Evolutionary conservation across 2,329 filamentous ascomycete species (phyloP).

Genomic region (Colletotrichum costaricense): DNA sequence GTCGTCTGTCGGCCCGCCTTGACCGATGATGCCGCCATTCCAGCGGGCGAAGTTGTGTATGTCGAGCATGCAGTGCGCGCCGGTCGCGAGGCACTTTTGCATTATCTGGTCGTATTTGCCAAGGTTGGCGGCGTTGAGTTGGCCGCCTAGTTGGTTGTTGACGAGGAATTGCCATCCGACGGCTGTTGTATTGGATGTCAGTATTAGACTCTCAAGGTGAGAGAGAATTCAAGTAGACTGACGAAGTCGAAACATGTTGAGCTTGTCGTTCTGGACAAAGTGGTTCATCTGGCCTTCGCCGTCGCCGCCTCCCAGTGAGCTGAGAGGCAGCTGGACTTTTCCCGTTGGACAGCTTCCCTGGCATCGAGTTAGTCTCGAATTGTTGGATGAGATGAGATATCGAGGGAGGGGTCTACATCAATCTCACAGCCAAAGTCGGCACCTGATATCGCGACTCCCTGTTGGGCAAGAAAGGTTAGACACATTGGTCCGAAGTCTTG

Average conservation of each 20-base stretch:
- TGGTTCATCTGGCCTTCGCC: constrained; percentile 67
- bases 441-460: constrained; percentile 57
- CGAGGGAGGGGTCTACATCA: constrained; percentile 47
- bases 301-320: constrained; percentile 44
- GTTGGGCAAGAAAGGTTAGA: not conserved
- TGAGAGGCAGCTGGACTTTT: constrained; percentile 49
- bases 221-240: constrained; percentile 31
- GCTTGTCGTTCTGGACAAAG: constrained; percentile 60
- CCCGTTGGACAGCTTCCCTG: constrained; percentile 52
- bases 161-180: constrained; percentile 69
- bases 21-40: constrained; percentile 72
- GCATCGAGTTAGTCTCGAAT: constrained; percentile 6
- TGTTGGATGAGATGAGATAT: not conserved
- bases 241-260: constrained; percentile 64
- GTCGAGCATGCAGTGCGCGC: constrained; percentile 70
- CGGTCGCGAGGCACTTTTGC: constrained; percentile 65
- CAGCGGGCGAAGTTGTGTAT: constrained; percentile 70
- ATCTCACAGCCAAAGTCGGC: constrained; percentile 61
- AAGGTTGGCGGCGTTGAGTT: constrained; percentile 59
- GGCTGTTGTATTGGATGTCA: constrained; percentile 49
- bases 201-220: not conserved
- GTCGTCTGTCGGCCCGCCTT: constrained; percentile 71
- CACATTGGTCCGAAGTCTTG: constrained; percentile 10
- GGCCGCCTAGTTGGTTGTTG: constrained; percentile 61
- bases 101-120: constrained; percentile 66